A percentile compares a stretch with the other conserved stretches of the same genome.
These are phyloP conservation scores for Halophytophthora batemanensis DNA, from an alignment of 352 stramenopile genomes.

Conservation along the genomic window DNA sequence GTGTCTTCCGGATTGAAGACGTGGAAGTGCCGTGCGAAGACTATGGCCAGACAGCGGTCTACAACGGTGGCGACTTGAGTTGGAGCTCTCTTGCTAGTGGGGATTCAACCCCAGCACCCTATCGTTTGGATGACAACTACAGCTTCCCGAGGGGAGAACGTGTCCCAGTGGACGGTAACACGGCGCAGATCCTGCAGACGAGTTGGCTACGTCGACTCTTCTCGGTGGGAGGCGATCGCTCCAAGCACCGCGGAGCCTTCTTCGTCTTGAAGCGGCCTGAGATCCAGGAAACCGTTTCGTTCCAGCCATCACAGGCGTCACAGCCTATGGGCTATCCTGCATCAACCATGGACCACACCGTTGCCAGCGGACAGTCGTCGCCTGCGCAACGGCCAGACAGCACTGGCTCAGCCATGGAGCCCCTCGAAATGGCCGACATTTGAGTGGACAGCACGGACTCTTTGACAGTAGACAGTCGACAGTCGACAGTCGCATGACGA, in stretches of 20 bases:
- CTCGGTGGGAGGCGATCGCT: slow-evolving; percentile 36
- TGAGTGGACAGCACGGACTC: not conserved
- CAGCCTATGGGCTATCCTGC: not conserved
- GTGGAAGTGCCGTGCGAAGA: slow-evolving; percentile 43
- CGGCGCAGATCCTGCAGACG: slow-evolving; percentile 42
- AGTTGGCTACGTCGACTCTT: slow-evolving; percentile 48
- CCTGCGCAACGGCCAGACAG: not conserved
- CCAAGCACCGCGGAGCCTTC: slow-evolving; percentile 33
- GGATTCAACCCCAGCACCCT: slow-evolving; percentile 4
- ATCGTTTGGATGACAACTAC: slow-evolving; percentile 37
- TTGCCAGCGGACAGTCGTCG: not conserved
- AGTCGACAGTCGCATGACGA: no score
- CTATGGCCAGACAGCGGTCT: slow-evolving; percentile 54
- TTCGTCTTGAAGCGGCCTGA: slow-evolving; percentile 4
- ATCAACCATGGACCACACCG: not conserved
- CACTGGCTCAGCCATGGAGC: slow-evolving; percentile 4
- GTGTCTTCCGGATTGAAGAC: slow-evolving; percentile 39
- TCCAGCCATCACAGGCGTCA: not conserved
- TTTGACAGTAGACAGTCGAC: no score
- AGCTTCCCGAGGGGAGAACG: slow-evolving; percentile 31
- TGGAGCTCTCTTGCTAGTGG: not conserved
- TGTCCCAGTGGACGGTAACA: slow-evolving; percentile 45
- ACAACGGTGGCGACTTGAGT: slow-evolving; percentile 16
- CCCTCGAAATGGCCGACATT: slow-evolving; percentile 19
- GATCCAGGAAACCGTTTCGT: not conserved